These are phyloP conservation scores for Wickerhamiella azymoides DNA, from an alignment of 805 yeast genomes.

Conservation along the genomic window DNA sequence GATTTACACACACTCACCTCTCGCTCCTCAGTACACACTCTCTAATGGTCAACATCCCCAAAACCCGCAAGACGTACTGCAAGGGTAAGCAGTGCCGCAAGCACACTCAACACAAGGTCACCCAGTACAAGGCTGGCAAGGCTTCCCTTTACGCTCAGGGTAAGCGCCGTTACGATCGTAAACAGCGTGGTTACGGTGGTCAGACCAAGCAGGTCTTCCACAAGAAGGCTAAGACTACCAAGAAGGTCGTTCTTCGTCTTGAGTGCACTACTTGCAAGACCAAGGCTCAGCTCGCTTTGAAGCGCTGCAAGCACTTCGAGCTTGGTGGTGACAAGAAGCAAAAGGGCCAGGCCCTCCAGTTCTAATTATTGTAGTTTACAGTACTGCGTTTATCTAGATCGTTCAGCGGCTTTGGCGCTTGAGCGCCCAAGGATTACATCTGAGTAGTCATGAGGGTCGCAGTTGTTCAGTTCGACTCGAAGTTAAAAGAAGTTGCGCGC, in stretches of 20 bases:
- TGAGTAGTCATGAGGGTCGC: background rate
- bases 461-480: slow-evolving; percentile 3
- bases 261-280: slow-evolving; percentile 98
- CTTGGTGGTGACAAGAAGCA: slow-evolving; percentile 99
- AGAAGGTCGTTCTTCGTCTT: slow-evolving; percentile 98
- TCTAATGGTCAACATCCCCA: slow-evolving; percentile 92
- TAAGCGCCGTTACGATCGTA: slow-evolving; percentile 99
- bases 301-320: slow-evolving; percentile 99
- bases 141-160: slow-evolving; percentile 99
- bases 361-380: slow-evolving; percentile 38
- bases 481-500: background rate
- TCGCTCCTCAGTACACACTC: background rate
- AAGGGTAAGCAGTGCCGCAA: slow-evolving; percentile 98
- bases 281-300: slow-evolving; percentile 92
- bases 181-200: slow-evolving; percentile 99
- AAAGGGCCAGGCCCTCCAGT: slow-evolving; percentile 99
- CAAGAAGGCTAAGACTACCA: slow-evolving; percentile 99
- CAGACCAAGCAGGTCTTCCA: slow-evolving; percentile 99
- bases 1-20: slow-evolving; percentile 2
- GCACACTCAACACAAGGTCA: slow-evolving; percentile 99
- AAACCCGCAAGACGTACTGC: slow-evolving; percentile 99
- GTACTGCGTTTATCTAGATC: background rate
- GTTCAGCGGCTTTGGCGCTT: background rate
- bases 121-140: slow-evolving; percentile 99
- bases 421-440: no score